Conservation (phyloP, 2,329 filamentous ascomycete species). For the Bimuria novae-zelandiae region DNA sequence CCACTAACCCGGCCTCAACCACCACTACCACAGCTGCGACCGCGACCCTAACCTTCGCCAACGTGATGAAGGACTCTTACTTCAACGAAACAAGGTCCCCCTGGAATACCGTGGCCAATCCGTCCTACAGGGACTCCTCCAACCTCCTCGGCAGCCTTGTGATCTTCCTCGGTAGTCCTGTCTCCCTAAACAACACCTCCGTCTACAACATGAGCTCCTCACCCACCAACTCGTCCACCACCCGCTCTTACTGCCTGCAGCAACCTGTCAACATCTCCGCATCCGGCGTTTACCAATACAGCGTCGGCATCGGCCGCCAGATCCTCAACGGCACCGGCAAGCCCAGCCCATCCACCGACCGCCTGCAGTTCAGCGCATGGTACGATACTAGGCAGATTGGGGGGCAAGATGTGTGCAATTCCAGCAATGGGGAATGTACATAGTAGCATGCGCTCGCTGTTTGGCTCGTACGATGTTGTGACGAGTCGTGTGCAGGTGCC, state of each 20-base stretch:
- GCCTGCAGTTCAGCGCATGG: neutral
- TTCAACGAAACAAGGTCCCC: neutral
- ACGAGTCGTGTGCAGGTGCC: neutral
- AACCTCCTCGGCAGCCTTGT: neutral
- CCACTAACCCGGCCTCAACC: neutral
- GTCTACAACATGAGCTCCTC: neutral
- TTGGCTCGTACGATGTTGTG: neutral
- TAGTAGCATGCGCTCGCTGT: neutral
- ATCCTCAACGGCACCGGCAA: neutral
- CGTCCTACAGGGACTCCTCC: neutral
- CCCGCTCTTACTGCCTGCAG: neutral
- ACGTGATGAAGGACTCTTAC: neutral
- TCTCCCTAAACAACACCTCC: neutral
- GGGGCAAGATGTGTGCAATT: neutral
- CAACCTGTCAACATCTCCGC: neutral
- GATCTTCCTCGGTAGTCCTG: neutral
- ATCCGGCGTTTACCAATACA: neutral
- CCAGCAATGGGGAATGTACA: neutral
- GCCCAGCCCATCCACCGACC: neutral
- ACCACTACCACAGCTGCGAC: neutral
- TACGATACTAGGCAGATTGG: neutral
- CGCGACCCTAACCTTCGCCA: neutral
- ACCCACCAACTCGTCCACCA: neutral
- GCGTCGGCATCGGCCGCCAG: neutral
- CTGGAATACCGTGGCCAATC: neutral